phyloP scores from a whole-genome alignment of 352 stramenopile species.

The Globisporangium heterothallicum region DNA sequence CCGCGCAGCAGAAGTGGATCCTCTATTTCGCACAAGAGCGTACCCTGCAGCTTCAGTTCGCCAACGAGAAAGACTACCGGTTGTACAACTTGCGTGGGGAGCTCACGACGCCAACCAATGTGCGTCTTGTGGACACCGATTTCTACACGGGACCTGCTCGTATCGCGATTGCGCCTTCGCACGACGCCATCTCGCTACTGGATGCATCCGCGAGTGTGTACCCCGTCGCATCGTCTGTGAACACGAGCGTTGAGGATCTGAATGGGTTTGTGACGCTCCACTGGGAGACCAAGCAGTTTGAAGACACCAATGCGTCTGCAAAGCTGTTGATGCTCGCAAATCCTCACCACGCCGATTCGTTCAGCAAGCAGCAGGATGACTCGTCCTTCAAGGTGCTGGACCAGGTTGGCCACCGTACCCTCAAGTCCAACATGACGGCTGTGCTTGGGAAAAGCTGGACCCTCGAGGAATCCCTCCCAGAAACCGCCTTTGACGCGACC shows the following conservation, averaged over 20 bases:
- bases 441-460: slow-evolving; percentile 60
- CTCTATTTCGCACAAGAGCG: slow-evolving; percentile 65
- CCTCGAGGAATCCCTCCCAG: slow-evolving; percentile 49
- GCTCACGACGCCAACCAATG: slow-evolving; percentile 64
- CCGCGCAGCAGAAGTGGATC: slow-evolving; percentile 52
- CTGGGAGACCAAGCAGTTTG: slow-evolving; percentile 53
- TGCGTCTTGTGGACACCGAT: slow-evolving; percentile 58
- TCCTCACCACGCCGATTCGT: slow-evolving; percentile 58
- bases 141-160: slow-evolving; percentile 58
- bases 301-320: slow-evolving; percentile 12
- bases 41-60: slow-evolving; percentile 61
- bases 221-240: slow-evolving; percentile 35
- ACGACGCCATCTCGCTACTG: slow-evolving; percentile 22
- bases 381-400: slow-evolving; percentile 37
- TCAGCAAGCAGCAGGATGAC: slow-evolving; percentile 23
- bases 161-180: slow-evolving; percentile 49
- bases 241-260: slow-evolving; percentile 25
- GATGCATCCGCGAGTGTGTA: slow-evolving; percentile 56
- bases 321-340: slow-evolving; percentile 69
- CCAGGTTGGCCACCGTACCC: slow-evolving; percentile 50
- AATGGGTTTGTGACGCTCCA: slow-evolving; percentile 41
- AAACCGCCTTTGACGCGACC: slow-evolving; percentile 39
- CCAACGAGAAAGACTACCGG: slow-evolving; percentile 60
- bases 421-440: slow-evolving; percentile 81
- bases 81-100: slow-evolving; percentile 61